These are phyloP conservation scores for Hypoxylon lienhwacheense DNA, from an alignment of 495 filamentous ascomycete genomes.

Conservation along the genomic window DNA sequence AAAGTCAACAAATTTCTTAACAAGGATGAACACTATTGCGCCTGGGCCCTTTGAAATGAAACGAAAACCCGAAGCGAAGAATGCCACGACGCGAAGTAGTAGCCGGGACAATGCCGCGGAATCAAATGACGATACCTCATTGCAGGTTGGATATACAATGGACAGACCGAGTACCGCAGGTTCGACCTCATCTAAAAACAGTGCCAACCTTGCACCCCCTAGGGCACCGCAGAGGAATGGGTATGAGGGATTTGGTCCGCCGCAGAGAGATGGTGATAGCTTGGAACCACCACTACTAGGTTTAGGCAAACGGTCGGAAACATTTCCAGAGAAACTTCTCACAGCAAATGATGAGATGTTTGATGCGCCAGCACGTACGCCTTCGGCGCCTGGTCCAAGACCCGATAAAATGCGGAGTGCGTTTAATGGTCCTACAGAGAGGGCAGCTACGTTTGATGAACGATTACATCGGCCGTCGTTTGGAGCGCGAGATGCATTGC, in stretches of 20 bases:
- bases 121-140: slow-evolving; percentile 28
- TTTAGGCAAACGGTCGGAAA: slow-evolving; percentile 55
- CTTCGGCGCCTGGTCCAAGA: slow-evolving; percentile 48
- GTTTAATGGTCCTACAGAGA: slow-evolving; percentile 30
- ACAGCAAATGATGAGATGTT: slow-evolving; percentile 39
- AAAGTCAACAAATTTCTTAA: slow-evolving; percentile 54
- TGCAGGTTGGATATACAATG: slow-evolving; percentile 34
- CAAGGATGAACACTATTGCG: slow-evolving; percentile 65
- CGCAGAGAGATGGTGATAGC: slow-evolving; percentile 37
- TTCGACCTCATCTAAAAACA: slow-evolving; percentile 47
- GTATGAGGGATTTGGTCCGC: slow-evolving; percentile 53
- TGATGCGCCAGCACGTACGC: slow-evolving; percentile 47
- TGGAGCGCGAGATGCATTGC: slow-evolving; percentile 49
- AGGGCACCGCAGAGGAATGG: slow-evolving; percentile 51
- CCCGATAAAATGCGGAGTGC: slow-evolving; percentile 43
- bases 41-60: slow-evolving; percentile 66
- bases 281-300: slow-evolving; percentile 42
- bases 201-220: slow-evolving; percentile 40
- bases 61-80: slow-evolving; percentile 30
- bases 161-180: slow-evolving; percentile 45
- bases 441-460: slow-evolving; percentile 33
- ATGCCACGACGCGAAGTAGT: slow-evolving; percentile 27
- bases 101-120: slow-evolving; percentile 30
- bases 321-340: slow-evolving; percentile 61
- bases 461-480: slow-evolving; percentile 48